phyloP scores from a whole-genome alignment of 352 stramenopile species.

The Pythium utonaiense region DNA sequence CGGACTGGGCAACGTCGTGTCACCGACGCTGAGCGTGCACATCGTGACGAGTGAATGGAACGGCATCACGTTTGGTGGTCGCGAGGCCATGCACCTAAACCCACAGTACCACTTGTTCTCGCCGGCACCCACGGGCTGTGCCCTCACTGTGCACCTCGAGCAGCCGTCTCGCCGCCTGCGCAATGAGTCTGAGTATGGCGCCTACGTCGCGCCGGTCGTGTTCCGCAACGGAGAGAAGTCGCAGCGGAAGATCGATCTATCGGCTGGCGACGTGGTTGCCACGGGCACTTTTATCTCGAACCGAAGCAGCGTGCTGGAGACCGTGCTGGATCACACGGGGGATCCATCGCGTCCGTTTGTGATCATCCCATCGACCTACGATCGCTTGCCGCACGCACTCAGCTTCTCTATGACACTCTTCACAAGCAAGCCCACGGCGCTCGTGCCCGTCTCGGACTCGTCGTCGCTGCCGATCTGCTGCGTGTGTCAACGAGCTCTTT shows the following conservation, averaged over 20 bases:
- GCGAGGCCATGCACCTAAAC: constrained; percentile 82
- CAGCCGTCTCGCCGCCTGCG: constrained; percentile 72
- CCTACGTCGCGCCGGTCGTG: constrained; percentile 76
- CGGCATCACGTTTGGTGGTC: constrained; percentile 69
- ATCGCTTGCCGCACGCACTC: constrained; percentile 16
- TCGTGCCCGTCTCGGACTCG: constrained; percentile 33
- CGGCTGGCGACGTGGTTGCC: constrained; percentile 57
- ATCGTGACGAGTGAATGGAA: constrained; percentile 78
- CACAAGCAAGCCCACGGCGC: constrained; percentile 23
- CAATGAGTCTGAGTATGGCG: constrained; percentile 71
- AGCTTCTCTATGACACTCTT: constrained; percentile 29
- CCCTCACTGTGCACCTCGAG: constrained; percentile 58
- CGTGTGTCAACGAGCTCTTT: constrained; percentile 31
- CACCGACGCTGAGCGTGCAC: constrained; percentile 63
- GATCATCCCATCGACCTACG: constrained; percentile 35
- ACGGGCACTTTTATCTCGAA: constrained; percentile 86
- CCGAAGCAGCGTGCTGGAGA: constrained; percentile 65
- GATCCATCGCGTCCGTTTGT: constrained; percentile 23
- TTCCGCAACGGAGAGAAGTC: constrained; percentile 62
- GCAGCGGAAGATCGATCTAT: constrained; percentile 81
- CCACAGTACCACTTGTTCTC: constrained; percentile 83
- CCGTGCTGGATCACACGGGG: constrained; percentile 32
- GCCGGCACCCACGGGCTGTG: constrained; percentile 46
- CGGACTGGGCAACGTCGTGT: constrained; percentile 51
- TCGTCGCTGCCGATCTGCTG: constrained; percentile 34